Evolutionary conservation across 306 rosid genomes (phyloP).

Genomic region (Erythrophleum fordii): DNA sequence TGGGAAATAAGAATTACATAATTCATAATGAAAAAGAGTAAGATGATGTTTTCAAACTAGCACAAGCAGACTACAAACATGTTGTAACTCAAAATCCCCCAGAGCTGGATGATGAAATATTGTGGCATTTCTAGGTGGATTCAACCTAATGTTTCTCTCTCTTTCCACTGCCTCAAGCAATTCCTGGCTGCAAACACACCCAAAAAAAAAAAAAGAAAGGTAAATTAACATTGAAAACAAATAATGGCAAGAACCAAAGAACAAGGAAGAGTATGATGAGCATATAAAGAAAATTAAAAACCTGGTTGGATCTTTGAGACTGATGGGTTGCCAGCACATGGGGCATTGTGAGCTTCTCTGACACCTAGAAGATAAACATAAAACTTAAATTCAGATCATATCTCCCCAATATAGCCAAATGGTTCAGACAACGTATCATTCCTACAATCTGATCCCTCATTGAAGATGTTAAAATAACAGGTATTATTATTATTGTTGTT

Average conservation of each 20-base stretch:
- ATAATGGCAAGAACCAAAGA: conserved; percentile 13
- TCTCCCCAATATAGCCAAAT: conserved; percentile 25
- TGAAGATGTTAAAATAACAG: conserved; percentile 8
- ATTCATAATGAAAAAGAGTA: conserved; percentile 31
- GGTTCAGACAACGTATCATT: conserved; percentile 18
- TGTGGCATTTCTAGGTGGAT: conserved; percentile 79
- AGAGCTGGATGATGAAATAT: conserved; percentile 97
- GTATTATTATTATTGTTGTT: neutral
- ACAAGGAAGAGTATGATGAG: neutral
- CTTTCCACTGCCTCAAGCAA: conserved; percentile 87
- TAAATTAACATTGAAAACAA: conserved; percentile 24
- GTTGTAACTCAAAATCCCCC: conserved; percentile 93
- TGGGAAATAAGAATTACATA: conserved; percentile 32
- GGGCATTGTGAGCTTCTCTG: conserved; percentile 99
- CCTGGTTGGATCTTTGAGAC: conserved; percentile 97
- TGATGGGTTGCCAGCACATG: conserved; percentile 96
- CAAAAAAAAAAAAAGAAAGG: conserved; percentile 23
- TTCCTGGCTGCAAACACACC: conserved; percentile 75
- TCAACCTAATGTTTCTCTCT: conserved; percentile 80
- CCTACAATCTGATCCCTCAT: neutral
- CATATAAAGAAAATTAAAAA: conserved; percentile 41
- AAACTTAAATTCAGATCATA: conserved; percentile 19
- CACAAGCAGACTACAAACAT: conserved; percentile 63
- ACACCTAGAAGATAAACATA: conserved; percentile 62
- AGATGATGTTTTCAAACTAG: conserved; percentile 33